phyloP scores from a whole-genome alignment of 345 rosid species.

The Firmiana major region DNA sequence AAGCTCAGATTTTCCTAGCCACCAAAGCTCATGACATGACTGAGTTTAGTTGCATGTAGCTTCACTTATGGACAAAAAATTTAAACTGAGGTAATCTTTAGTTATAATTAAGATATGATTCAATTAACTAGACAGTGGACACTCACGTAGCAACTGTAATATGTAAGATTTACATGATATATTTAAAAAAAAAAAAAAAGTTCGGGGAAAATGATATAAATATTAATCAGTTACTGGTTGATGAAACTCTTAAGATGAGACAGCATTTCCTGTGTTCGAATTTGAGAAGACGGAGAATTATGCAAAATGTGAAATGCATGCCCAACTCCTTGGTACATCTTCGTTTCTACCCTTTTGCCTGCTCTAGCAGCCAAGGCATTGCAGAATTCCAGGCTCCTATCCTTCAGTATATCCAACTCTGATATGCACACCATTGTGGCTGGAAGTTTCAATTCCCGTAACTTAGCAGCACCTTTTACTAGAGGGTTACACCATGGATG shows the following conservation, averaged over 20 bases:
- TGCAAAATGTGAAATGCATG: constrained; percentile 71
- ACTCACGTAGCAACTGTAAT: not conserved
- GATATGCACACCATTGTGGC: constrained; percentile 55
- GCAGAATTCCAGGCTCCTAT: constrained; percentile 56
- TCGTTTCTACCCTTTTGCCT: constrained; percentile 54
- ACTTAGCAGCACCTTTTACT: constrained; percentile 16
- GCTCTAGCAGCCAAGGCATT: constrained; percentile 38
- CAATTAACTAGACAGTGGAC: not conserved
- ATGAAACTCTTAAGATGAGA: constrained; percentile 54
- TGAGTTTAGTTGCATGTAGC: not conserved
- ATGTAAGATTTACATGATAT: not conserved
- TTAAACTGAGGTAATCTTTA: not conserved
- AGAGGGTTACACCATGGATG: constrained; percentile 86
- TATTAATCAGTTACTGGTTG: constrained; percentile 10
- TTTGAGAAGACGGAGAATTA: constrained; percentile 36
- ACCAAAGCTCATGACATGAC: not conserved
- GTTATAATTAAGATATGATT: not conserved
- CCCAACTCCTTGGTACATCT: constrained; percentile 63
- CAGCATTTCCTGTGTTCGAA: constrained; percentile 54
- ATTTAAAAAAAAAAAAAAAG: not conserved
- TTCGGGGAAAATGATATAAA: not conserved
- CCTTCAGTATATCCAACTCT: constrained; percentile 62
- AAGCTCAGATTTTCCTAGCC: too few relatives aligned
- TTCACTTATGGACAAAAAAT: not conserved
- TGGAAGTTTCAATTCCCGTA: constrained; percentile 23